Base-by-base conservation (phyloP, 2,329 filamentous ascomycete genomes). In the Saccharata proteae region DNA sequence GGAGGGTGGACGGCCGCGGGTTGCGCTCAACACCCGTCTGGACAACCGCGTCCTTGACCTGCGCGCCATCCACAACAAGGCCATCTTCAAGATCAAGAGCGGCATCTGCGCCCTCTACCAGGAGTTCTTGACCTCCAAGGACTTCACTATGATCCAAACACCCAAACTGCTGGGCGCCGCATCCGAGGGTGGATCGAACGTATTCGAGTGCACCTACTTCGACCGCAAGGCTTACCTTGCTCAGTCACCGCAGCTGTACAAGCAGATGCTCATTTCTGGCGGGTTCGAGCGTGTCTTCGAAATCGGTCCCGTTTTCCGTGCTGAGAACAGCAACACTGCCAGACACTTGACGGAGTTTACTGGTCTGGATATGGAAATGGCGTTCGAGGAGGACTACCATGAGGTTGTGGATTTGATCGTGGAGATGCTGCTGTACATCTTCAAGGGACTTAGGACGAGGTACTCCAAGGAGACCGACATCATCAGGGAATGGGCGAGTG, bases 11-110 rank as follows among this genome's bases (percentile, higher is more conserved):
- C 52, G 64, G 29, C 82, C 86, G 1, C 70, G 80, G 31, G 86
- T 92, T 17, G 80, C 74, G 38, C 74, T 96, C 55, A 74, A 77
- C 49, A 92, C 84, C 2, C 77, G 88, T 44, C 71, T 94, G 30
- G 80, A 93, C 65, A 93, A 96, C 68, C 77, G 82, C 38, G 82
- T 82, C 31, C 80, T 98, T 63, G 86, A 94, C 62, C 80, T 94
- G 52, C 78, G 90, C 35, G 82, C 84, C 1, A 83, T 85, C 39
- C 80, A 92, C 39, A 92, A 90, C 60, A 83, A 92, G 54, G 84
- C 86, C 37, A 84, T 85, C 48, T 88, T 88, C 65, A 58, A 65
- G 47, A 73, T 78, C 48, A 77, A 73, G 41, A 66, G 66, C 48
- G 74, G 71, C 35, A 74, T 81, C 22, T 69, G 72, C 38, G 66